Evolutionary conservation across 441 rosid genomes (phyloP), one percentile per base, ranked within the genome.

Genomic region (Syzygium malaccense): DNA sequence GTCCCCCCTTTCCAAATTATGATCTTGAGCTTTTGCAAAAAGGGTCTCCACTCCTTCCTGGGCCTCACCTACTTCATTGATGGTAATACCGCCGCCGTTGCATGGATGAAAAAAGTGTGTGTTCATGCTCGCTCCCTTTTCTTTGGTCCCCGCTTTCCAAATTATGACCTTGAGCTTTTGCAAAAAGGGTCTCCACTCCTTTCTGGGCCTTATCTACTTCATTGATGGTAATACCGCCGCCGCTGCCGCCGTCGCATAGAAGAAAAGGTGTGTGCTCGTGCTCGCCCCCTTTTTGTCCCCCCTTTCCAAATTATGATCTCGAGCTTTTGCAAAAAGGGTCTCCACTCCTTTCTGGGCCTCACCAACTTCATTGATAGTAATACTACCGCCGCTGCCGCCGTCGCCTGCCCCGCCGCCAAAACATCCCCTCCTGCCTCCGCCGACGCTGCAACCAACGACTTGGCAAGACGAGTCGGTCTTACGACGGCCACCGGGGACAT

Each of bases 1-100:
- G 14, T 28, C 85, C 28, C n/a, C 7, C 56, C 53, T 18, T 84
- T 84, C 48, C 55, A 4, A 33, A 55, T 41, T 86, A 87, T 86
- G 66, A 94, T 92, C 95, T 93, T 90, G 94, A 94, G 92, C 90
- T 95, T 94, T 83, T 92, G 95, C 86, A 92, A 90, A 75, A 95
- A 91, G 88, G 92, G 94, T 57, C 91, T 95, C 88, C 93, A 91
- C 92, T 95, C 95, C 1, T 88, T 93, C 79, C 86, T 84, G 26
- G 85, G 71, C 79, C 85, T 89, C 85, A n/a, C 87, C 32, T 83
- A 64, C 88, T 66, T 55, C 25, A 28, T 30, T 26, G 80, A 62
- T 49, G 15, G 45, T 37, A 87, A n/a, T 20, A 23, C 86, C 49
- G 45, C 45, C 18, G 45, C 45, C 45, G 45, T 41, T 1, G 45